phyloP scores from a whole-genome alignment of 192 early-diverging fungal species.

The Mortierella claussenii region DNA sequence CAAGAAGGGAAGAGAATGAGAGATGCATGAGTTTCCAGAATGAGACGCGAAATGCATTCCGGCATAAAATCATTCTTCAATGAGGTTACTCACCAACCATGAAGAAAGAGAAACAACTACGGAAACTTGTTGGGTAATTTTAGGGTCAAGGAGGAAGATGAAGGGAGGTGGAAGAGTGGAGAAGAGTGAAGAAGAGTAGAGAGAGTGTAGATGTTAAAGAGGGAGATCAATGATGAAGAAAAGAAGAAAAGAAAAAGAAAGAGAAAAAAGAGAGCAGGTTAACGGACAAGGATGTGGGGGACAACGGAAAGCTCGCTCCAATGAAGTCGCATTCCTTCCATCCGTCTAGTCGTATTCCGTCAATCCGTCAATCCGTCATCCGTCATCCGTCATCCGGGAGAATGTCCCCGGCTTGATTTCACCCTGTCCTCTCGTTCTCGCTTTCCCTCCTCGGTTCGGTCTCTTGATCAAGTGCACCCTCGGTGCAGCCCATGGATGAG shows the following conservation, averaged over 20 bases:
- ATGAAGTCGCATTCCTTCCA: not conserved
- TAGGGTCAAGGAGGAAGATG: not conserved
- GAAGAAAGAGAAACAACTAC: too few species aligned
- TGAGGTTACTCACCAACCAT: slow-evolving; percentile 36
- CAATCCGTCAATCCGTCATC: too few species aligned
- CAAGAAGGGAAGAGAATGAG: not conserved
- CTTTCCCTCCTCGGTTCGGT: too few species aligned
- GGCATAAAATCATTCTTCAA: too few species aligned
- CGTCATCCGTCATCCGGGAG: too few species aligned
- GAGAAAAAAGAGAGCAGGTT: not conserved
- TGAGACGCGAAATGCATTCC: not conserved
- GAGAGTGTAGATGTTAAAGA: too few species aligned
- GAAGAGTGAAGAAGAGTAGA: not conserved
- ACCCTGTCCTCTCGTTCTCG: too few species aligned
- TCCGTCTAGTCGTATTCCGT: too few species aligned
- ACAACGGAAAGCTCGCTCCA: not conserved
- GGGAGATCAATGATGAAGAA: slow-evolving; percentile 1
- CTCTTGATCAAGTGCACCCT: too few species aligned
- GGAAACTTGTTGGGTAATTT: too few species aligned
- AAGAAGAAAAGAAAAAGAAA: slow-evolving; percentile 1
- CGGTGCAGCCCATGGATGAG: too few species aligned
- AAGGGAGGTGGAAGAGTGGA: not conserved
- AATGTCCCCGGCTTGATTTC: too few species aligned
- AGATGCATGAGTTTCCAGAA: not conserved
- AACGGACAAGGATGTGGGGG: not conserved